Conservation (phyloP, 164 flowering plant species). For the Cinnamomum chago region DNA sequence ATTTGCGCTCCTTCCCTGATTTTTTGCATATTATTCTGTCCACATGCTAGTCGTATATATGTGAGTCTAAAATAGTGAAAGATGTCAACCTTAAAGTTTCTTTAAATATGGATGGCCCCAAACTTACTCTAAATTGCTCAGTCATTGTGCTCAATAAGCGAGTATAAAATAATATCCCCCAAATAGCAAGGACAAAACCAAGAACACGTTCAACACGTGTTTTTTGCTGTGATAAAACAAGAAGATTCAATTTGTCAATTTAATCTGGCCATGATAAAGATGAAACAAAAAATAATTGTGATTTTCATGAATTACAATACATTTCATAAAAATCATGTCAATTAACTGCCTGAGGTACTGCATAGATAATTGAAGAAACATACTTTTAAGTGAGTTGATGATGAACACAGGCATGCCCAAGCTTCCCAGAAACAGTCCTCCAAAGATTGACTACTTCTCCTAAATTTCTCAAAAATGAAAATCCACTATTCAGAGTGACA, state of each 20-base stretch:
- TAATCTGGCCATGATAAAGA: neutral
- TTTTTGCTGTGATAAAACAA: slow-evolving; percentile 63
- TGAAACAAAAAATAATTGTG: neutral
- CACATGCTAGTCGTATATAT: slow-evolving; percentile 16
- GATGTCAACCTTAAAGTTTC: neutral
- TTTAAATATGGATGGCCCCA: neutral
- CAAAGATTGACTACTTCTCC: slow-evolving; percentile 56
- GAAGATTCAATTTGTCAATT: neutral
- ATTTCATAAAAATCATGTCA: neutral
- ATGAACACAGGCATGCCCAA: slow-evolving; percentile 97
- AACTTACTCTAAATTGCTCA: slow-evolving; percentile 88
- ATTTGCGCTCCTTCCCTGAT: slow-evolving; percentile 94
- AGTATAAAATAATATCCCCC: slow-evolving; percentile 93
- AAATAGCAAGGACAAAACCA: slow-evolving; percentile 88
- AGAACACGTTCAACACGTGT: slow-evolving; percentile 84
- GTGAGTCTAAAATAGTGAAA: slow-evolving; percentile 7
- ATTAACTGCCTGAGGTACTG: no score
- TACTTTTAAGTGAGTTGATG: slow-evolving; percentile 91
- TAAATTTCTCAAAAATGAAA: slow-evolving; percentile 21
- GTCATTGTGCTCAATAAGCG: slow-evolving; percentile 98
- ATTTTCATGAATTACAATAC: neutral
- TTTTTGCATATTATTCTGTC: slow-evolving; percentile 88
- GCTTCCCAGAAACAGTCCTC: slow-evolving; percentile 99
- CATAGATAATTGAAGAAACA: slow-evolving; percentile 6
- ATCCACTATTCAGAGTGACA: slow-evolving; percentile 13